Percentiles rank a stretch among this genome's conserved stretches.
phyloP scores from a whole-genome alignment of 164 flowering plant species.

The Hamamelis virginiana region DNA sequence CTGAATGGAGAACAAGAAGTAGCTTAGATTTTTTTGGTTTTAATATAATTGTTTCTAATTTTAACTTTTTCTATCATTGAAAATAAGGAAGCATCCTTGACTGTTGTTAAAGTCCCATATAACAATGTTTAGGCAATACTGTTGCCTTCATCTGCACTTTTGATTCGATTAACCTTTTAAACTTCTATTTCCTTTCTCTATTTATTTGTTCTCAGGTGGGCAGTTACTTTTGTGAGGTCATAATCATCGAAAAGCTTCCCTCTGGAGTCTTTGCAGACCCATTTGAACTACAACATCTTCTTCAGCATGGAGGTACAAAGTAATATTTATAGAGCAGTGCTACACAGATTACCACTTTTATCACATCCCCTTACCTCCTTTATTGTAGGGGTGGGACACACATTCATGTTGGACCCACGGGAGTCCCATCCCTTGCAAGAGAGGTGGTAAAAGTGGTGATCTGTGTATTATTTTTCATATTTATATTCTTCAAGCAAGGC shows the following conservation, averaged over 20 bases:
- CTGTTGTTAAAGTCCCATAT: background rate
- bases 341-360: too few relatives aligned
- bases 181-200: background rate
- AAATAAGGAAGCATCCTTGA: background rate
- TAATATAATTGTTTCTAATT: background rate
- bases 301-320: conserved; percentile 78
- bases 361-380: too few relatives aligned
- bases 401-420: too few relatives aligned
- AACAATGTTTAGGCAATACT: background rate
- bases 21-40: too few relatives aligned
- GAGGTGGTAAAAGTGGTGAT: too few relatives aligned
- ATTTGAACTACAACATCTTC: conserved; percentile 87
- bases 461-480: too few relatives aligned
- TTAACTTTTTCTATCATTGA: too few relatives aligned
- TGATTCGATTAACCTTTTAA: background rate
- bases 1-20: too few relatives aligned
- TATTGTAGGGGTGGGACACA: too few relatives aligned
- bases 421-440: too few relatives aligned
- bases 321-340: too few relatives aligned
- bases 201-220: conserved; percentile 16
- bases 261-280: conserved; percentile 92
- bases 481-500: background rate
- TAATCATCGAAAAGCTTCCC: conserved; percentile 71
- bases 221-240: conserved; percentile 35
- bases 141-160: background rate